Base-by-base conservation (phyloP, 148 eudicot genomes). In the Rhododendron kiyosumense region DNA sequence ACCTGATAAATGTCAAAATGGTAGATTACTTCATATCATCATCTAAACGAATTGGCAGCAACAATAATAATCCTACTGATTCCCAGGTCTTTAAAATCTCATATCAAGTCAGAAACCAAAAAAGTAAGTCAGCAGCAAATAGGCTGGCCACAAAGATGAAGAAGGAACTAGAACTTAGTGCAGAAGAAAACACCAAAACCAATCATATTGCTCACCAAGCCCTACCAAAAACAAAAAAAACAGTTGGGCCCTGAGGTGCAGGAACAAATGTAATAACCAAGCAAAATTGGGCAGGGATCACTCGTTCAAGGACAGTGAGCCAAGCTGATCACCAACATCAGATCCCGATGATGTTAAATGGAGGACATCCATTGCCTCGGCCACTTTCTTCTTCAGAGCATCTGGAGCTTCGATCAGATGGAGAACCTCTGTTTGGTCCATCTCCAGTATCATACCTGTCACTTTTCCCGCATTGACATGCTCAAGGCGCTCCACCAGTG, bases 321-420 rank as follows among this genome's bases (percentile, higher is more conserved):
- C 85, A 45, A 89, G 87, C 77, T 88, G 88, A 36, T 80, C 86
- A 61, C 59, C 57, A 46, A 38, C 85, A 49, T 86, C 85, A 28
- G 88, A 41, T 3, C 75, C 88, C 14, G 84, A 17, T 18, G 90
- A 32, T 79, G 88, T 88, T 18, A 81, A 67, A 69, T 86, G 86
- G 73, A 91, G 90, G 32, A 91, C 92, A 8, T 90, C 91, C 86
- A 90, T 79, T 10, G 94, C 94, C 89, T 92, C 94, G 0, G 85
- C 86, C 32, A 92, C 93, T 67, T 92, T 92, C 86, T 89, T 84
- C 88, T 89, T 91, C 79, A 91, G 85, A 48, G 92, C 91, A 61
- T 92, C 93, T 3, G 94, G 93, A 8, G 92, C 84, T 81, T 92
- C 94, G 8, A 92, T 90, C 24, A 92, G 88, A 86, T 91, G 94